Evolutionary conservation across 1,139 yeast species (phyloP), one percentile per base, ranked within the genome.

Genomic region (Candida neerlandica): DNA sequence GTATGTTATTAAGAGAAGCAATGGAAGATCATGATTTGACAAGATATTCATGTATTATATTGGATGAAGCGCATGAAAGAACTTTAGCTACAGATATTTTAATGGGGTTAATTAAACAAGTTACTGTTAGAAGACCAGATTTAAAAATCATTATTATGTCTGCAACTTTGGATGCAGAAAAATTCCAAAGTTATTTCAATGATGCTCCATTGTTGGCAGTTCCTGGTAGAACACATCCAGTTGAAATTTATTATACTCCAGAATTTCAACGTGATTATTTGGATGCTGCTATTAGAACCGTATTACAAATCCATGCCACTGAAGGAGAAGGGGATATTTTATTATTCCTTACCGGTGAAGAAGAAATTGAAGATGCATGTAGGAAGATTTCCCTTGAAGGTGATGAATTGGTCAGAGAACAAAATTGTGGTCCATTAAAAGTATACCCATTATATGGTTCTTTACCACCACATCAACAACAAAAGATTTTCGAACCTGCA

Each of bases 11-110:
- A 58, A 82, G 98, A 63, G 99, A 94, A 70, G 98, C 98, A 33
- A 92, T 94, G 98, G 95, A 88, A 55, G 99, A 94, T 67, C 97
- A 91, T 58, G 81, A 85, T 54, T 77, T 94, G 64, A 73, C 75
- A 6, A 78, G 87, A 54, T 94, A 94, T 69, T 86, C 96, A 19
- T 92, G 97, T 63, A 88, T 94, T 53, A 91, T 94, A 58, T 76
- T 94, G 54, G 99, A 94, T 79, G 99, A 94, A 75, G 99, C 99
- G 48, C 99, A 94, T 75, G 99, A 94, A 71, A 85, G 99, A 66
- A 94, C 99, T 0, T 77, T 94, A 60, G 92, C 98, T 26, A 94
- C 99, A 0, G 99, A 94, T 81, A 94, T 94, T 52, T 76, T 94
- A 59, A 92, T 94, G 98, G 99, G 99, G 48, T 74, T 94, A 57